Evolutionary conservation across 2,329 filamentous ascomycete genomes (phyloP), one percentile per base, ranked within the genome.

Genomic region (Aspergillus melleus): DNA sequence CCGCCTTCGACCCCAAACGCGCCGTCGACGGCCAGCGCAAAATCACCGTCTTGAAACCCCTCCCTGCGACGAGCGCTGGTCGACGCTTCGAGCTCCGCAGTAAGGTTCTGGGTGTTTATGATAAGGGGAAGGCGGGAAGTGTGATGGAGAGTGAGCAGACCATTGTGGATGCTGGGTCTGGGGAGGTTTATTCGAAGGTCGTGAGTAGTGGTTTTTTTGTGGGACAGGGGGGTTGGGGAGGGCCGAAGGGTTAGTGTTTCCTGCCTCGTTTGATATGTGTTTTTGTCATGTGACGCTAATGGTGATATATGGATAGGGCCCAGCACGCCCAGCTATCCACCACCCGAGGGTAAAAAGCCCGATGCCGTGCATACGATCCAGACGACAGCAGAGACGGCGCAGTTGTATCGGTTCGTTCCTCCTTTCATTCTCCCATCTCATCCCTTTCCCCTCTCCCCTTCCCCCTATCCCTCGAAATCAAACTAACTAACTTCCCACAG

Each of bases 11-110:
- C 79, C 79, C 84, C 63, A 84, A 81, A 65, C 87, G 88, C 64
- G 88, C 90, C 22, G 87, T 96, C 61, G 91, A 96, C 72, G 91
- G 91, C 71, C 90, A 95, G 81, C 90, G 91, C 68, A 87, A 86
- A 71, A 86, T 96, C 63, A 83, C 88, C 61, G 89, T 94, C 77
- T 78, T 90, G 74, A 91, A 91, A 78, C 86, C 88, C 6, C 82
- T 96, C 9, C 91, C 91, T 14, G 77, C 87, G 1, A 84, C 85
- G 4, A 91, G 88, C 39, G 87, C 81, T 14, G 91, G 90, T 62
- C 82, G 81, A 64, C 85, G 84, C 64, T 95, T 95, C 74, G 89
- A 95, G 80, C 79, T 90, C 63, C 84, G 89, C 66, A 87, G 83
- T 70, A 92, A 89, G 73, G 89, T 95, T 24, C 75, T 95, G 14